These are phyloP conservation scores for Sclerotinia borealis DNA, from an alignment of 2,329 filamentous ascomycete species.

Conservation along the genomic window DNA sequence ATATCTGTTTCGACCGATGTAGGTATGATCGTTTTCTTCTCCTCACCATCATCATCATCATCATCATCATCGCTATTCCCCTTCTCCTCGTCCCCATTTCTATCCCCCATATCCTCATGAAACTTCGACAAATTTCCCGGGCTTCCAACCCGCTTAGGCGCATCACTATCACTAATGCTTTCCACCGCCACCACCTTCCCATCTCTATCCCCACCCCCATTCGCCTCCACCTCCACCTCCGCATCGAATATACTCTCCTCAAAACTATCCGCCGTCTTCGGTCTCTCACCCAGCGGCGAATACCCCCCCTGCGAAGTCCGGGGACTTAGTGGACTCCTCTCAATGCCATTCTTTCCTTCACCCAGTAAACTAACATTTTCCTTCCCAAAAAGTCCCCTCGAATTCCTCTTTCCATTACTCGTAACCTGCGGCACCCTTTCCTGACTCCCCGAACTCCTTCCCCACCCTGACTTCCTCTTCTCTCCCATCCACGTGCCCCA, in stretches of 20 bases:
- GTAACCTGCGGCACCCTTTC: slow-evolving; percentile 67
- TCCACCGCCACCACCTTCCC: neutral
- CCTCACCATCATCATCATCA: neutral
- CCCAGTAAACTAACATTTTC: slow-evolving; percentile 13
- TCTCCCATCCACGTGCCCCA: slow-evolving; percentile 69
- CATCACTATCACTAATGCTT: neutral
- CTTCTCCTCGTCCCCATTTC: neutral
- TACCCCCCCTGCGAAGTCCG: neutral
- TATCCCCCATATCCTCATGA: neutral
- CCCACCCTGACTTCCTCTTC: slow-evolving; percentile 53
- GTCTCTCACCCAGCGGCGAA: slow-evolving; percentile 13
- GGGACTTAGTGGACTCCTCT: slow-evolving; percentile 30
- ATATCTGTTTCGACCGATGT: neutral
- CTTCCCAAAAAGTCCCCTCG: slow-evolving; percentile 16
- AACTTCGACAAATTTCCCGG: neutral
- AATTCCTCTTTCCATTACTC: slow-evolving; percentile 26
- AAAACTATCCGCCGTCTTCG: slow-evolving; percentile 27
- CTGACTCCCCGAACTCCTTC: slow-evolving; percentile 56
- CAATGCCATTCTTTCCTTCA: slow-evolving; percentile 23
- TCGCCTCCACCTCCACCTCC: slow-evolving; percentile 14
- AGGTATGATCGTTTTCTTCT: neutral
- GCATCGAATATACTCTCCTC: slow-evolving; percentile 32
- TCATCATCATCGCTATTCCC: neutral
- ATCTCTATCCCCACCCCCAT: neutral
- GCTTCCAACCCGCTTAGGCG: neutral